phyloP scores from a whole-genome alignment of 1,284 basidiomycete species.

The Sporisorium exsertum region DNA sequence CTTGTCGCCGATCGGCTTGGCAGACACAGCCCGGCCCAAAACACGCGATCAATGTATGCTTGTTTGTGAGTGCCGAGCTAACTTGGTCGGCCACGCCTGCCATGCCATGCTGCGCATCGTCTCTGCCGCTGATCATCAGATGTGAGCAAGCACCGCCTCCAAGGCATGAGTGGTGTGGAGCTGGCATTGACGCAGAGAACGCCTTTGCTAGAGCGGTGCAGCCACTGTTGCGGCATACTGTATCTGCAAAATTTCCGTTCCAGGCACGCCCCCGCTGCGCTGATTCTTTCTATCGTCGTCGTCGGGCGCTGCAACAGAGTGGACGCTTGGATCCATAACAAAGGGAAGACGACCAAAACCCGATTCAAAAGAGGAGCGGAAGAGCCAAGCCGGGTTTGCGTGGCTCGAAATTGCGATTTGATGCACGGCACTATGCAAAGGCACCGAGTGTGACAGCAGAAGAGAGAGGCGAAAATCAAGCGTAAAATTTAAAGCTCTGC shows the following conservation, averaged over 20 bases:
- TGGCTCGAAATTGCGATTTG: neutral
- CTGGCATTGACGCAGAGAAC: neutral
- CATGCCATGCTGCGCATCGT: neutral
- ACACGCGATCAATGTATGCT: neutral
- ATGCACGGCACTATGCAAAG: neutral
- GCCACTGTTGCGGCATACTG: neutral
- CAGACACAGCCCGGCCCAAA: neutral
- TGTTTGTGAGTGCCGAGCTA: neutral
- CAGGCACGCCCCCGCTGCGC: neutral
- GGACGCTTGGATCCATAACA: too few relatives aligned
- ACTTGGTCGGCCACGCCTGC: neutral
- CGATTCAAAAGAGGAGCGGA: neutral
- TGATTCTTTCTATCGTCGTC: neutral
- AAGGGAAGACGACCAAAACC: too few relatives aligned
- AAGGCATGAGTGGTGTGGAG: neutral
- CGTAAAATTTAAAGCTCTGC: neutral
- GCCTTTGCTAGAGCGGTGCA: neutral
- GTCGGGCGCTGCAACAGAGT: neutral
- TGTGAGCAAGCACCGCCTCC: constrained; percentile 2
- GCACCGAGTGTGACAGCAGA: neutral
- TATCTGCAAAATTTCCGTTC: neutral
- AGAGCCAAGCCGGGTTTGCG: neutral
- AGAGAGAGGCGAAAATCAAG: neutral
- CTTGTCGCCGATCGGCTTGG: neutral
- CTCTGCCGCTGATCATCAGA: neutral